These are phyloP conservation scores for Suhomyces maxii DNA, from an alignment of 1,139 yeast genomes.

Conservation along the genomic window DNA sequence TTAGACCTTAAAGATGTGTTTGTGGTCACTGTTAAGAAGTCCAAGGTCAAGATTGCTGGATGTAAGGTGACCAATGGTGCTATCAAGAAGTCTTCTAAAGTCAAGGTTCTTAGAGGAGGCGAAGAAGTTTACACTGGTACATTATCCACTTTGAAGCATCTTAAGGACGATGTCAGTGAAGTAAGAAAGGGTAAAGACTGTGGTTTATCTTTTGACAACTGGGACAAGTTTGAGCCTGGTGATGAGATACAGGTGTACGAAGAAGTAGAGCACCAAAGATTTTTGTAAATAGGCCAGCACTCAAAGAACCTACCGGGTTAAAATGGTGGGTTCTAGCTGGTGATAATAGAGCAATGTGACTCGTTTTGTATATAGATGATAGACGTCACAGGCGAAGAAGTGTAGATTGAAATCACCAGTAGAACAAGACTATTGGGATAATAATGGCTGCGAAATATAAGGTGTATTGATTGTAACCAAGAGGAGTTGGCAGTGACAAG, in stretches of 20 bases:
- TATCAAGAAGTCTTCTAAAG: constrained; percentile 56
- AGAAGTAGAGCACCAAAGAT: constrained; percentile 66
- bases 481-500: no score
- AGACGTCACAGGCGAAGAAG: no score
- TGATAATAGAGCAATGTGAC: background rate
- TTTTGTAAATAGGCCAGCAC: constrained; percentile 40
- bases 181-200: constrained; percentile 88
- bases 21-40: constrained; percentile 54
- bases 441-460: no score
- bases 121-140: constrained; percentile 64
- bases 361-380: background rate
- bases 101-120: constrained; percentile 63
- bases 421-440: no score
- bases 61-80: constrained; percentile 77
- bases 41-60: constrained; percentile 73
- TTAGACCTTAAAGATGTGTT: constrained; percentile 73
- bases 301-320: background rate
- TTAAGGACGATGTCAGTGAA: constrained; percentile 76
- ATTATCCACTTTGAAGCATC: constrained; percentile 74
- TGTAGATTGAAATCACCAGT: no score
- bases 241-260: constrained; percentile 77
- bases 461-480: no score
- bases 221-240: constrained; percentile 73
- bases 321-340: background rate
- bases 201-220: constrained; percentile 73